Percentiles rank a stretch among this genome's conserved stretches.
Evolutionary conservation across 805 yeast species (phyloP).

Genomic region (Metschnikowia koreensis): DNA sequence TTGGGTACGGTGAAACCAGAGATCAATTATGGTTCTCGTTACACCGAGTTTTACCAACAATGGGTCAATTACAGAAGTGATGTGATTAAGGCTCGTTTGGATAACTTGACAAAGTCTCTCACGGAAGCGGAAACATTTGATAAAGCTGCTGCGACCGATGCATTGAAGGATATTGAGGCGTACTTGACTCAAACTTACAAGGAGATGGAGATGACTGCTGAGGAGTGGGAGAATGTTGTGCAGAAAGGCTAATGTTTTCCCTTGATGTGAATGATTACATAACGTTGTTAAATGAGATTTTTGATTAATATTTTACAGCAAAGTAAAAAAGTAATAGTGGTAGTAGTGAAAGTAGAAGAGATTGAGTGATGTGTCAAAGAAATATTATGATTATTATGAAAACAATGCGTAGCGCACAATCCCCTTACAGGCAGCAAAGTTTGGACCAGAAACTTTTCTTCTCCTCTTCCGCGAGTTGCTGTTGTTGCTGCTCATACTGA

Average conservation of each 20-base stretch:
- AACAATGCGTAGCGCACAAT: neutral
- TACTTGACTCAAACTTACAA: conserved; percentile 16
- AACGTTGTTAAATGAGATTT: conserved; percentile 2
- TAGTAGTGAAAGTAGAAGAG: too few species aligned
- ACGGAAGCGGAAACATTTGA: conserved; percentile 22
- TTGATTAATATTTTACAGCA: too few species aligned
- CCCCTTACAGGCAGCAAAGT: conserved; percentile 38
- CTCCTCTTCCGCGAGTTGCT: conserved; percentile 33
- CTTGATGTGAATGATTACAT: conserved; percentile 4
- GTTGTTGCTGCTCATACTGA: conserved; percentile 44
- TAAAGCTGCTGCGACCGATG: conserved; percentile 23
- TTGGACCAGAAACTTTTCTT: conserved; percentile 43
- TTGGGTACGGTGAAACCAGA: conserved; percentile 41
- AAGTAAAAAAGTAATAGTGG: too few species aligned
- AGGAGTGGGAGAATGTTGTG: conserved; percentile 14
- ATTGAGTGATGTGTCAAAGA: too few species aligned
- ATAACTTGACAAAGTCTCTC: conserved; percentile 18
- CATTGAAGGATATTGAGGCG: conserved; percentile 15
- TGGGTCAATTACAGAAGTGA: conserved; percentile 35
- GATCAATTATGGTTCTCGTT: conserved; percentile 34
- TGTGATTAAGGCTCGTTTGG: conserved; percentile 25
- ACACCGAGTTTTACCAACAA: conserved; percentile 35
- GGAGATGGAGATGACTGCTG: conserved; percentile 19
- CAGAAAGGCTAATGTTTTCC: conserved; percentile 5
- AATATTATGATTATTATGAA: neutral